A percentile compares a stretch with the other conserved stretches of the same genome.
Conservation (phyloP, 116 monocot genomes). For the Iris pallida region DNA sequence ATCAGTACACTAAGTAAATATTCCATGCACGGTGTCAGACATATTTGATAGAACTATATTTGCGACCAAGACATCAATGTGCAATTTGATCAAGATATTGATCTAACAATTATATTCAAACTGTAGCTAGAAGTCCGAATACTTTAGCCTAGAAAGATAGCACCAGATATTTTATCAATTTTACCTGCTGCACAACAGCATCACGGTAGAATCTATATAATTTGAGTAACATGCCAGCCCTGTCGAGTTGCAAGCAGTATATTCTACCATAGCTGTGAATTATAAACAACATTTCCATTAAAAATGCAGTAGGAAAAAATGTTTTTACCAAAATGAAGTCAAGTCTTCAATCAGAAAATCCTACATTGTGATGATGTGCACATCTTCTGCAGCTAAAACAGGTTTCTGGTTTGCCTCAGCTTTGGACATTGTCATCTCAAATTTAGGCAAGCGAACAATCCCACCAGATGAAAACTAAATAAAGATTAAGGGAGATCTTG, state of each 20-base stretch:
- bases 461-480: constrained; percentile 86
- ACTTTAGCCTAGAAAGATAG: background rate
- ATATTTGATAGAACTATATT: too few relatives aligned
- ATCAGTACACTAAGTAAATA: too few relatives aligned
- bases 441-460: constrained; percentile 83
- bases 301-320: background rate
- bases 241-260: constrained; percentile 93
- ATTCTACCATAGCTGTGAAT: constrained; percentile 91
- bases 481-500: background rate
- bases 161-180: background rate
- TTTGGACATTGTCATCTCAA: constrained; percentile 91
- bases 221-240: constrained; percentile 60
- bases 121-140: too few relatives aligned
- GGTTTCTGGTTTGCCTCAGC: constrained; percentile 87
- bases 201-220: constrained; percentile 95
- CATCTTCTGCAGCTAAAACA: constrained; percentile 79
- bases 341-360: constrained; percentile 2
- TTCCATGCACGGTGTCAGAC: too few relatives aligned
- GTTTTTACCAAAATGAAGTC: background rate
- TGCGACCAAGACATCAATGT: too few relatives aligned
- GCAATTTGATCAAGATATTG: too few relatives aligned
- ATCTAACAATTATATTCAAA: too few relatives aligned
- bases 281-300: constrained; percentile 12
- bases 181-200: constrained; percentile 94
- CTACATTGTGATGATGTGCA: constrained; percentile 84